A percentile compares a stretch with the other conserved stretches of the same genome.
Evolutionary conservation across 192 early-diverging fungal genomes (phyloP).

Genomic region (Geosiphon pyriformis): DNA sequence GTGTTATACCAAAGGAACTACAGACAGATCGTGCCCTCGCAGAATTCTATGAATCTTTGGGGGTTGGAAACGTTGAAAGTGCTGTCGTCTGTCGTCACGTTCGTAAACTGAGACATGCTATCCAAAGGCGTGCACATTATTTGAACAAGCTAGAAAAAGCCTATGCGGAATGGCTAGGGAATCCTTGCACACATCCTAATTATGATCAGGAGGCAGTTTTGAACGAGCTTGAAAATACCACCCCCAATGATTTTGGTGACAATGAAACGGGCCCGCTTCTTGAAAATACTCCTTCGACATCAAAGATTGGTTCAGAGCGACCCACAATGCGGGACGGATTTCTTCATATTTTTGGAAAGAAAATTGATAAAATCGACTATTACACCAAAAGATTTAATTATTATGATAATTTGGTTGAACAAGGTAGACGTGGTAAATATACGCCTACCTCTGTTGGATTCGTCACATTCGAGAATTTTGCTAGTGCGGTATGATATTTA

Average conservation of each 20-base stretch:
- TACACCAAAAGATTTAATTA: conserved; percentile 49
- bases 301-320: conserved; percentile 16
- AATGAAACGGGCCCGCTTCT: neutral
- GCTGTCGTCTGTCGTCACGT: conserved; percentile 59
- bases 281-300: conserved; percentile 8
- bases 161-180: conserved; percentile 57
- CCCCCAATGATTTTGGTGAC: neutral
- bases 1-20: conserved; percentile 56
- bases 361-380: conserved; percentile 64
- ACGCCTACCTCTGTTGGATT: conserved; percentile 60
- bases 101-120: conserved; percentile 46
- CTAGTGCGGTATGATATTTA: conserved; percentile 52
- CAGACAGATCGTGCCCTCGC: conserved; percentile 50
- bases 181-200: conserved; percentile 57
- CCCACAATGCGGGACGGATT: conserved; percentile 42
- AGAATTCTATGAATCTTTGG: conserved; percentile 58
- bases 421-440: conserved; percentile 43
- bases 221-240: conserved; percentile 34
- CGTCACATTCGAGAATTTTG: conserved; percentile 72
- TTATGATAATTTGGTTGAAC: conserved; percentile 45
- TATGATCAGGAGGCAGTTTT: conserved; percentile 53
- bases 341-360: conserved; percentile 47
- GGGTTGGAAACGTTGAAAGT: conserved; percentile 58
- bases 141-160: conserved; percentile 53
- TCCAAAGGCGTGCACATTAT: conserved; percentile 47